Base-by-base conservation (phyloP, 1,139 yeast species). In the Pichia sp. region DNA sequence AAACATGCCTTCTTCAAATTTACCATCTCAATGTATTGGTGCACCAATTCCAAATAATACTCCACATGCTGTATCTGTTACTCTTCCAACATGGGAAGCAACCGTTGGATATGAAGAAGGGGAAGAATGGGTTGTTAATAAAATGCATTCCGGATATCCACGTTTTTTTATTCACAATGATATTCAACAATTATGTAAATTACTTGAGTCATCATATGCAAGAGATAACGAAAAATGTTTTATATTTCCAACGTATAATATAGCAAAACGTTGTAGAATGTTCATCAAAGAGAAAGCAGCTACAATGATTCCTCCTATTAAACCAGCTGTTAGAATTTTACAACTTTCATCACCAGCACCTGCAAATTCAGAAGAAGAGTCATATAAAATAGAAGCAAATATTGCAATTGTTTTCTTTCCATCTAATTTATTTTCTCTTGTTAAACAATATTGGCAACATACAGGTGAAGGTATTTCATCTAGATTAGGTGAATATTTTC, bases 381-480 rank as follows among this genome's bases (percentile, higher is more conserved):
- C 79, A 2, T 74, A 74, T 48, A 70, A 79, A 47, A 68, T 78
- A 24, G 90, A 80, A 51, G 77, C 90, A 7, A 74, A 75, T 41
- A 75, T 90, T 46, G 85, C 92, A 0, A 85, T 80, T 29, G 87
- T 87, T 3, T 84, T 92, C 55, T 82, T 83, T 56, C 87, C 87
- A 0, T 68, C 71, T 2, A 59, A 66, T 3, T 77, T 75, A 42
- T 79, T 70, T 52, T 64, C 76, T 1, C 61, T 84, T 6, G 92
- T 94, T 30, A 89, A 87, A 61, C 80, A 79, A 55, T 92, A 86
- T 65, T 92, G 98, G 98, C 97, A 90, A 61, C 97, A 90, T 58
- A 72, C 95, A 0, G 98, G 98, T 30, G 97, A 92, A 63, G 96
- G 96, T 11, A 77, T 92, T 37, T 86, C 96, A 22, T 86, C 96